Base-by-base conservation (phyloP, 331 rosid species). In the Quercus tomentella region DNA sequence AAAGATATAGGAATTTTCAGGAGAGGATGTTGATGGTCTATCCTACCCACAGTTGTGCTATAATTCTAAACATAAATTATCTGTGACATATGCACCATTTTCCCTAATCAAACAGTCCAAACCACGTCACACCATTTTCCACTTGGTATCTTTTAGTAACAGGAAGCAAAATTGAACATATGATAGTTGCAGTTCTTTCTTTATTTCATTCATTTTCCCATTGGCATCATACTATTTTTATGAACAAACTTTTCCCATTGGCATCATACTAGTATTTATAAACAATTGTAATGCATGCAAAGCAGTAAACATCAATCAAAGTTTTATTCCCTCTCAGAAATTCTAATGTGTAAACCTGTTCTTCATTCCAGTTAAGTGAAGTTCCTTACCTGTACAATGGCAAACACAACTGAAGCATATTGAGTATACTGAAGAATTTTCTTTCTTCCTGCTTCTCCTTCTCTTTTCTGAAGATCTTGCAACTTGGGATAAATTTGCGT, bases 361-460 rank as follows among this genome's bases (percentile, higher is more conserved):
- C 49, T 21, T 41, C 35, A 66, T 33, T 67, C 25, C 18, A 52
- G 41, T 58, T 65, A 66, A 56, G 52, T 41, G 5, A 21, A 83
- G 77, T 77, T 73, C 68, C 93, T 85, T 75, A 89, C 98, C 92
- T 92, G 98, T 51, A 94, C 98, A 45, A 94, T 73, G 51, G 98
- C 97, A 80, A 94, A 92, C 81, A 97, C 98, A 85, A 95, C 96
- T 2, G 97, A 95, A 77, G 97, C 97, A 87, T 95, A 95, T 85
- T 91, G 86, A 83, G 97, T 92, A 80, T 95, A 95, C 83, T 92
- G 91, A 43, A 89, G 91, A 86, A 95, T 31, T 86, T 95, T 94
- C 92, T 94, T 94, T 70, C 98, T 89, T 81, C 98, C 98, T 22
- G 97, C 89, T 78, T 95, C 98, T 7, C 98, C 98, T 84, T 94